These are phyloP conservation scores for Backusella parvicylindrica DNA, from an alignment of 192 early-diverging fungal genomes.

Conservation along the genomic window DNA sequence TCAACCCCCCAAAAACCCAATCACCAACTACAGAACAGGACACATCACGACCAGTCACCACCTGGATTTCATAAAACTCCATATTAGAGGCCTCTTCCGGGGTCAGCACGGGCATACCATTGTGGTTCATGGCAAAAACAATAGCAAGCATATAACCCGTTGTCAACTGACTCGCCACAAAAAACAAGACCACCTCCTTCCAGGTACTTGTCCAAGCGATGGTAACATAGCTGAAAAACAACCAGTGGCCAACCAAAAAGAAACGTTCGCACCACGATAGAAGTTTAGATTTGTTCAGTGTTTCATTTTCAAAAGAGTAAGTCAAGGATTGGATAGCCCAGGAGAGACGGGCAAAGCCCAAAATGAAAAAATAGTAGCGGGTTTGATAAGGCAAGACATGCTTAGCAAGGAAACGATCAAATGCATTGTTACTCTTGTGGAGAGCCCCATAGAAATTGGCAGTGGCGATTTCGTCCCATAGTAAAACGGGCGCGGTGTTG, in stretches of 20 bases:
- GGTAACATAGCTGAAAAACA: conserved; percentile 56
- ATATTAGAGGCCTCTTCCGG: conserved; percentile 55
- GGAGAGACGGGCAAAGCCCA: conserved; percentile 68
- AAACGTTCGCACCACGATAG: conserved; percentile 50
- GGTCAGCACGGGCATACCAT: conserved; percentile 78
- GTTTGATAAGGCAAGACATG: conserved; percentile 43
- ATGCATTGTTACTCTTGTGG: conserved; percentile 37
- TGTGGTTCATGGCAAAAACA: conserved; percentile 82
- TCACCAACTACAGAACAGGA: conserved; percentile 52
- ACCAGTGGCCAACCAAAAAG: conserved; percentile 62
- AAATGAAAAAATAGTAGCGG: conserved; percentile 69
- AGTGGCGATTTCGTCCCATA: conserved; percentile 66
- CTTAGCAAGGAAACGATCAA: conserved; percentile 62
- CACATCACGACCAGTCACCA: conserved; percentile 78
- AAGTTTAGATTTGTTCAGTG: conserved; percentile 41
- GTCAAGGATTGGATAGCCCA: conserved; percentile 68
- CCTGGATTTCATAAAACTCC: conserved; percentile 74
- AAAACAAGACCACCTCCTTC: conserved; percentile 52
- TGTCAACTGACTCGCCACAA: conserved; percentile 57
- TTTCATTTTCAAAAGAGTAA: conserved; percentile 49
- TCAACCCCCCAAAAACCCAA: conserved; percentile 82
- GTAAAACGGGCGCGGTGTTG: conserved; percentile 74
- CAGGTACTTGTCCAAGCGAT: conserved; percentile 36
- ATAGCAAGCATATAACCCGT: conserved; percentile 70
- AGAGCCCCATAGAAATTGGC: conserved; percentile 48